Conservation (phyloP, 805 yeast species). For the Cyberlindnera meyerae region DNA sequence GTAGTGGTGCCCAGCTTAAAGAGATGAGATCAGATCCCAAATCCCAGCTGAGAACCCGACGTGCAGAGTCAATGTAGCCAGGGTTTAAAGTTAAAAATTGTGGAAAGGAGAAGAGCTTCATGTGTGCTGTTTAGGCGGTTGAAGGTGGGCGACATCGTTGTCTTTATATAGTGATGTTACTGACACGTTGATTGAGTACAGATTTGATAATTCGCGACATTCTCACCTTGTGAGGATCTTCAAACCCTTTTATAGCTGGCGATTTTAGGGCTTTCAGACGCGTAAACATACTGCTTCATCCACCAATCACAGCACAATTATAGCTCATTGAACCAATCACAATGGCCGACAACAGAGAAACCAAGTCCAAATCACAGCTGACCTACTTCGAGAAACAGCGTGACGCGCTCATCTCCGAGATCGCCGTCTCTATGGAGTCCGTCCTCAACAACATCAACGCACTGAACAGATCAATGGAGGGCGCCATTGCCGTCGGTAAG, state of each 20-base stretch:
- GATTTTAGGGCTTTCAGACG: no score
- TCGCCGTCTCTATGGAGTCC: constrained; percentile 55
- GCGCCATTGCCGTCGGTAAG: constrained; percentile 66
- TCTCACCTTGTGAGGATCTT: no score
- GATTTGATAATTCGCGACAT: no score
- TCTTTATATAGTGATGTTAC: not conserved
- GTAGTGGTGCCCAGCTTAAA: not conserved
- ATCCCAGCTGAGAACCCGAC: not conserved
- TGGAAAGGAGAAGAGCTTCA: not conserved
- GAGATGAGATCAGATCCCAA: not conserved
- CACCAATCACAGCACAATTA: no score
- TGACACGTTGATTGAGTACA: constrained; percentile 1
- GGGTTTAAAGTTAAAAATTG: constrained; percentile 9
- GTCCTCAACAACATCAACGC: constrained; percentile 60
- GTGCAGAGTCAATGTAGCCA: constrained; percentile 16
- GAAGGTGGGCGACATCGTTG: no score
- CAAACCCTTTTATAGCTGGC: no score
- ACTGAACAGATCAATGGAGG: constrained; percentile 62
- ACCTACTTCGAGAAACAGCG: constrained; percentile 55
- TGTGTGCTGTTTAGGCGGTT: no score
- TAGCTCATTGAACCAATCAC: not conserved
- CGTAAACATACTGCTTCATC: no score
- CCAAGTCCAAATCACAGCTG: constrained; percentile 10
- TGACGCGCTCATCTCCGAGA: constrained; percentile 53
- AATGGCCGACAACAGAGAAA: constrained; percentile 4